phyloP scores from a whole-genome alignment of 2,329 filamentous ascomycete genomes.

The Seiridium unicorne region DNA sequence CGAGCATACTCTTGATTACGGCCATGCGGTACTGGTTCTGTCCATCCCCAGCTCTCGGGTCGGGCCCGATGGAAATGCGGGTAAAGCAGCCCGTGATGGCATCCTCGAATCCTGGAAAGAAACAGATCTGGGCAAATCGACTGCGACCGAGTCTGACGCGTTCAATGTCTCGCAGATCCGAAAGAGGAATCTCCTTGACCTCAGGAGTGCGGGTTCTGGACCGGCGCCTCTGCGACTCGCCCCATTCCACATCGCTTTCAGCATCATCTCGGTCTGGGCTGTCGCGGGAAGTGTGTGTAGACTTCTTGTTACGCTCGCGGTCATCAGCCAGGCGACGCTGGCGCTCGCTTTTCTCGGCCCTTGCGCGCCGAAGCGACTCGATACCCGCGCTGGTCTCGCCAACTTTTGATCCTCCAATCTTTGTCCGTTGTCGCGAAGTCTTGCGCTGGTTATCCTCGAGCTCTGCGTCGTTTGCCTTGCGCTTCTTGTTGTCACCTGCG shows the following conservation, averaged over 20 bases:
- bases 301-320: slow-evolving; percentile 52
- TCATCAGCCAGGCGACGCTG: slow-evolving; percentile 63
- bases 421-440: slow-evolving; percentile 69
- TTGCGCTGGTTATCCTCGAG: slow-evolving; percentile 76
- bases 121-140: slow-evolving; percentile 88
- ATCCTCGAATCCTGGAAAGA: slow-evolving; percentile 85
- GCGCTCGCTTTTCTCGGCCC: slow-evolving; percentile 64
- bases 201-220: slow-evolving; percentile 52
- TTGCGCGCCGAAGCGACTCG: slow-evolving; percentile 62
- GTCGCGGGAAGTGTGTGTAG: slow-evolving; percentile 36
- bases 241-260: slow-evolving; percentile 80
- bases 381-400: slow-evolving; percentile 71
- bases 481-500: slow-evolving; percentile 67
- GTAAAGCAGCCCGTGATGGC: slow-evolving; percentile 81
- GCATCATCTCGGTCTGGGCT: slow-evolving; percentile 56
- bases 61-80: slow-evolving; percentile 78
- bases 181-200: slow-evolving; percentile 64
- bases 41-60: slow-evolving; percentile 53
- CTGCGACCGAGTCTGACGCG: slow-evolving; percentile 79
- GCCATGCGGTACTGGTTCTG: slow-evolving; percentile 84
- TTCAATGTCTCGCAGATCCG: slow-evolving; percentile 79
- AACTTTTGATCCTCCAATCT: slow-evolving; percentile 62
- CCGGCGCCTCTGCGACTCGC: slow-evolving; percentile 44
- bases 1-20: slow-evolving; percentile 71
- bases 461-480: slow-evolving; percentile 77